phyloP scores from a whole-genome alignment of 2,329 filamentous ascomycete genomes.

The Xylaria sp. region DNA sequence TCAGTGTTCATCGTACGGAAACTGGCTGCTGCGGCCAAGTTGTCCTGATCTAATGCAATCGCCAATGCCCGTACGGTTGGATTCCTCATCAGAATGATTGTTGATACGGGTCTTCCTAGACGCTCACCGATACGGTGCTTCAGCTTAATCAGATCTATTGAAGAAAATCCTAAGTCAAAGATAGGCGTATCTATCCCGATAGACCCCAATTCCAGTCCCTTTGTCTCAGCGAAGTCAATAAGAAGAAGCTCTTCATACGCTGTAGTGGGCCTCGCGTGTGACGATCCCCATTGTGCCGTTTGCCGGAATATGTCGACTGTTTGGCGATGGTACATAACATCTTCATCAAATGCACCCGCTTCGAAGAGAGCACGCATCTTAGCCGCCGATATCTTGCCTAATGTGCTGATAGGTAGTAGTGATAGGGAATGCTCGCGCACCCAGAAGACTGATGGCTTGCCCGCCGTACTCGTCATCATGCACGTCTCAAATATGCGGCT shows the following conservation, averaged over 20 bases:
- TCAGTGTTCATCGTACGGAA: too few species aligned
- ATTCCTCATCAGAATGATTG: constrained; percentile 52
- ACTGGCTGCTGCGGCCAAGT: too few species aligned
- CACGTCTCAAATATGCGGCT: too few species aligned
- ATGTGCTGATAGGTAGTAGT: neutral
- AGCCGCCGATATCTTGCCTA: constrained; percentile 8
- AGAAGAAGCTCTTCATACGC: too few species aligned
- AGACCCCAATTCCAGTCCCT: too few species aligned
- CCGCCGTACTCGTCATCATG: too few species aligned
- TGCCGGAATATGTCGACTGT: too few species aligned
- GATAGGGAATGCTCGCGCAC: neutral
- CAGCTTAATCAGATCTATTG: constrained; percentile 56
- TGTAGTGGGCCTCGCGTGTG: too few species aligned
- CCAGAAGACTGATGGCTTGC: neutral
- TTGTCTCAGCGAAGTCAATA: constrained; percentile 27
- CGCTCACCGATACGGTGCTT: constrained; percentile 51
- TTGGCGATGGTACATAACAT: too few species aligned
- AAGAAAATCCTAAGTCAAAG: constrained; percentile 52
- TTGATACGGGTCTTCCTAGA: constrained; percentile 52
- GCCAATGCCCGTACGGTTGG: neutral
- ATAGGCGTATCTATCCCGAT: too few species aligned
- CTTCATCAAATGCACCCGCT: neutral
- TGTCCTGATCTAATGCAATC: too few species aligned
- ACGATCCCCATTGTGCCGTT: too few species aligned
- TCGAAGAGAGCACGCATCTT: neutral